phyloP scores from a whole-genome alignment of 2,329 filamentous ascomycete genomes.

The Cadophora luteo-olivacea region DNA sequence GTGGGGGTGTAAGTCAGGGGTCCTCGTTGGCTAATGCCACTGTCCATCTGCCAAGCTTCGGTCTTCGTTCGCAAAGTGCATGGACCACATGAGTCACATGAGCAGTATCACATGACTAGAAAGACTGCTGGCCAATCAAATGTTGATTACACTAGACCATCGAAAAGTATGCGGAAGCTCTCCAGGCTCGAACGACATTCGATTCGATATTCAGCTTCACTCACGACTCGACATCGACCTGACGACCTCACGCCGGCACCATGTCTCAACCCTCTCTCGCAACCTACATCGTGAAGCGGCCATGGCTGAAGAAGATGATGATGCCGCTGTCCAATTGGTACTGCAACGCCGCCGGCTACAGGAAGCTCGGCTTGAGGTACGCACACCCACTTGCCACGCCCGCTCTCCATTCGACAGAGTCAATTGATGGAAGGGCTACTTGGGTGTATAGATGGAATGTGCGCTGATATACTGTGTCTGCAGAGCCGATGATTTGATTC shows the following conservation, averaged over 20 bases:
- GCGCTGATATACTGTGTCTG: slow-evolving; percentile 32
- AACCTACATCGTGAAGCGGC: slow-evolving; percentile 80
- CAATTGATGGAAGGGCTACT: slow-evolving; percentile 19
- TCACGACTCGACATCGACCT: slow-evolving; percentile 18
- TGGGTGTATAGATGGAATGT: slow-evolving; percentile 19
- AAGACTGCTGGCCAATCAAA: too few species aligned
- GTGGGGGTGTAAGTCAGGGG: slow-evolving; percentile 1
- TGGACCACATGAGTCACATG: background rate
- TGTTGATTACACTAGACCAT: slow-evolving; percentile 7
- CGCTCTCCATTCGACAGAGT: slow-evolving; percentile 5
- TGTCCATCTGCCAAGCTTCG: slow-evolving; percentile 5
- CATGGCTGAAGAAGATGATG: slow-evolving; percentile 82
- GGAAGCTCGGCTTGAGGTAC: slow-evolving; percentile 90
- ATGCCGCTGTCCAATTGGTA: slow-evolving; percentile 90
- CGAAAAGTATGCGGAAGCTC: slow-evolving; percentile 13
- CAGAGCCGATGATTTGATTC: slow-evolving; percentile 93
- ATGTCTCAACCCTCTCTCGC: slow-evolving; percentile 62
- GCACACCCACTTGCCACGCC: slow-evolving; percentile 33
- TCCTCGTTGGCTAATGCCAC: background rate
- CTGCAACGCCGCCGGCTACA: slow-evolving; percentile 86
- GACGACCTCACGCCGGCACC: slow-evolving; percentile 32
- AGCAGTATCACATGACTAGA: background rate
- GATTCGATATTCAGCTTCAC: background rate
- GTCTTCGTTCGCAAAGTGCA: background rate
- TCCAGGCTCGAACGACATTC: slow-evolving; percentile 3